Evolutionary conservation across 2,329 filamentous ascomycete genomes (phyloP), one percentile per base, ranked within the genome.

Genomic region (Zymoseptoria tritici): DNA sequence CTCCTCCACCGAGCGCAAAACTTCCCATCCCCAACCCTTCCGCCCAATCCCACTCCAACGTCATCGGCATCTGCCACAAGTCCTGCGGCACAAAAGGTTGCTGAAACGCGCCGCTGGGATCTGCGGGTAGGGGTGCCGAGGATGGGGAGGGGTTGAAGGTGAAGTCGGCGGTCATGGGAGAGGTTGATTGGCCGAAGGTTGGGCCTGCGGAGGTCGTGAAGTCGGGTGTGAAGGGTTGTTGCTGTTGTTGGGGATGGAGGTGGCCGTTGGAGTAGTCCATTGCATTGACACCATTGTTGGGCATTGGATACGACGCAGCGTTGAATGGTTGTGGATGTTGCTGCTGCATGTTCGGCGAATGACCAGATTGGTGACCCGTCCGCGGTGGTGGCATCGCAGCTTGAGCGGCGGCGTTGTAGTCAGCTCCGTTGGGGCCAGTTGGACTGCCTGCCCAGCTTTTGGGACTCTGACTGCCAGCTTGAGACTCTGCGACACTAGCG

Each of bases 31-130:
- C 70, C n/a, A 73, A 52, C 1, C 70, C 71, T 53, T 81, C 79
- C 2, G 78, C 83, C 86, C 86, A 89, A 65, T 88, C 91, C 91
- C 92, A 97, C 72, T 97, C 93, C 21, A 97, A 81, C 2, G 90
- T 95, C 87, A 96, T 96, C 1, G 93, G 92, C 84, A 97, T 87
- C 73, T 93, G 89, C 85, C 94, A 99, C 24, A 97, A 76, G 75
- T 97, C 94, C 68, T 93, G 91, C 4, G 94, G 93, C 21, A 97
- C 85, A 69, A 96, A 88, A 0, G 92, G 92, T 66, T 95, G 89
- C 69, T 92, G 88, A 70, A 92, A 91, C 19, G 79, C 72, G 29
- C 62, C 64, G 9, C 49, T 57, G 9, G 24, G 51, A 57, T 13
- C 56, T 57, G 9, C 58, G 51, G 54, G 51, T n/a, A 31, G 36